Base-by-base conservation (phyloP, 2,329 filamentous ascomycete species). In the Paraphaeosphaeria sporulosa region DNA sequence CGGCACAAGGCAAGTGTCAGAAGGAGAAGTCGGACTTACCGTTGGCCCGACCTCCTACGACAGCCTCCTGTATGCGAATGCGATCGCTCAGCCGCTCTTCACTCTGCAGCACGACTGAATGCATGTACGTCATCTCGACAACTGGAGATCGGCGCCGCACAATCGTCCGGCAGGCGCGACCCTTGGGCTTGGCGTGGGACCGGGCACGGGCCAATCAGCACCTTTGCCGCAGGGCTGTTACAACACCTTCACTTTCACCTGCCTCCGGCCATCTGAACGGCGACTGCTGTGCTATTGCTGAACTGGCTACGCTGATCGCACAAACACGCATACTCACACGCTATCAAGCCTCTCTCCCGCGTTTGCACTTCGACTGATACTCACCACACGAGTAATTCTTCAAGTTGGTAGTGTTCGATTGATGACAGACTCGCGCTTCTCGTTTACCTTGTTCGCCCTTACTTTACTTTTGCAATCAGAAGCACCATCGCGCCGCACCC, bases 11-110 rank as follows among this genome's bases (percentile, higher is more conserved):
- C 17, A 25, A 44, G 15, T 42, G 30, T 34, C 17, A 43, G 40
- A 25, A 32, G 15, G 49, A 12, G 43, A 27, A 36, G 47, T 50
- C 49, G 56, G 56, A 47, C 17, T 23, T 49, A 38, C 15, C 12
- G 9, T 54, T 49, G 15, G 40, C n/a, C 57, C 57, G 57, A 52
- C 10, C 44, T 13, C 44, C 30, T 23, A 7, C 23, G 47, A 1
- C 27, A 19, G n/a, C 23, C 23, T 15, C 8, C 48, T n/a, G 21
- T 49, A 53, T 19, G 50, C 38, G 43, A 55, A 50, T 50, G 57
- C 57, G 50, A 53, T 40, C 36, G 32, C 50, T 53, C 38, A 27
- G 36, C 36, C 50, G 19, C 36, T 21, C 13, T 51, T 40, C 23
- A 44, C 44, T n/a, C 15, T 47, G 23, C 23, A 30, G 19, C 23